Percentiles rank a stretch among this genome's conserved stretches.
phyloP scores from a whole-genome alignment of 352 stramenopile species.

The Pythium dissimile region DNA sequence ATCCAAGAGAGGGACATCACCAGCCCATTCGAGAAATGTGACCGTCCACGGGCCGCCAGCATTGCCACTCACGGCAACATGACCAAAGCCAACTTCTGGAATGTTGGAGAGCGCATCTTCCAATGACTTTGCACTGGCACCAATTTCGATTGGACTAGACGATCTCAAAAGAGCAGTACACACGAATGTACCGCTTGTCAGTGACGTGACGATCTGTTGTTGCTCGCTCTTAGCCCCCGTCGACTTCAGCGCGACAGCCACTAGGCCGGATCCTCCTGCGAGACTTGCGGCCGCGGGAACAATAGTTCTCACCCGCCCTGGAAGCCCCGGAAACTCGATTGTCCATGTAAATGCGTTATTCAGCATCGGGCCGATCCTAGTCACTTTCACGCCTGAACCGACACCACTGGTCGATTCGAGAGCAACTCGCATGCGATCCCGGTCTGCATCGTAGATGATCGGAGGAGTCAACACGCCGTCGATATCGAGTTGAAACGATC shows the following conservation, averaged over 20 bases:
- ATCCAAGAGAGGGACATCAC: constrained; percentile 29
- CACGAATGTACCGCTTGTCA: constrained; percentile 38
- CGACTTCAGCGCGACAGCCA: constrained; percentile 16
- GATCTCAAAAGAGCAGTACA: constrained; percentile 16
- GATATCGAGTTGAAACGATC: constrained; percentile 43
- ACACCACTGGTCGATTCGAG: constrained; percentile 19
- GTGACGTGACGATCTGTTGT: constrained; percentile 30
- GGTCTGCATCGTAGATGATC: constrained; percentile 40
- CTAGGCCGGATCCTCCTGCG: constrained; percentile 22
- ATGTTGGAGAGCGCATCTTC: constrained; percentile 21
- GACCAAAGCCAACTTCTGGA: constrained; percentile 22
- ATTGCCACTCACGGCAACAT: constrained; percentile 15
- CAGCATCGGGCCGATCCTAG: constrained; percentile 30
- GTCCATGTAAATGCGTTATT: constrained; percentile 48
- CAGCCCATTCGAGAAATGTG: constrained; percentile 41
- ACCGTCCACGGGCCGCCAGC: constrained; percentile 34
- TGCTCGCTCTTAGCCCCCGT: constrained; percentile 39
- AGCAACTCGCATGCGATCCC: constrained; percentile 17
- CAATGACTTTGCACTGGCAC: constrained; percentile 23
- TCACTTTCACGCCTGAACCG: constrained; percentile 16
- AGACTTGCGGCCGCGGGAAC: constrained; percentile 16
- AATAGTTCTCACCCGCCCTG: constrained; percentile 28
- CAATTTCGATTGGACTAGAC: constrained; percentile 27
- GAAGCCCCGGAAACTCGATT: constrained; percentile 33
- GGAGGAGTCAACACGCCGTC: constrained; percentile 22